phyloP scores from a whole-genome alignment of 805 yeast species.

The Hanseniaspora hatyaiensis region DNA sequence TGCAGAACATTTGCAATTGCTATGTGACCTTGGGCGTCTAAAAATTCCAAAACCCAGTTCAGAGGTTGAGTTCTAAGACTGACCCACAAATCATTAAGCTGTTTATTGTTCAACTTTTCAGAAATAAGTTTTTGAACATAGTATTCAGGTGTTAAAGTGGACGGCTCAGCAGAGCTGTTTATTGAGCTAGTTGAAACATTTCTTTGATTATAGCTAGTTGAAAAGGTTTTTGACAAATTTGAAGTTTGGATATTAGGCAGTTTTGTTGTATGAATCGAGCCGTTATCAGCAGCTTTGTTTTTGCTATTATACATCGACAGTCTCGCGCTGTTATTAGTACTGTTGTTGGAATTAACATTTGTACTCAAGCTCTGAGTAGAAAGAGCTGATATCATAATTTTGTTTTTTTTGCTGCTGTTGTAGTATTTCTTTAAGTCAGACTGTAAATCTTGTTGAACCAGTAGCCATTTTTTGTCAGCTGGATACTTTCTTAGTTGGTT shows the following conservation, averaged over 20 bases:
- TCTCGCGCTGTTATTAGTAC: background rate
- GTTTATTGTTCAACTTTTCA: conserved; percentile 52
- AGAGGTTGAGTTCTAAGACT: conserved; percentile 82
- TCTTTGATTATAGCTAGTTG: conserved; percentile 1
- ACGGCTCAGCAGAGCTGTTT: conserved; percentile 24
- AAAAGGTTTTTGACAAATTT: conserved; percentile 9
- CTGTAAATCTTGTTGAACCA: conserved; percentile 73
- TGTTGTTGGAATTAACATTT: background rate
- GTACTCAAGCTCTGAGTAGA: conserved; percentile 2
- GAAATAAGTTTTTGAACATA: conserved; percentile 67
- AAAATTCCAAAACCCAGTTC: conserved; percentile 68
- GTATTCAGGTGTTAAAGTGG: conserved; percentile 49
- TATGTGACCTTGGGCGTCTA: conserved; percentile 70
- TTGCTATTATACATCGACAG: background rate
- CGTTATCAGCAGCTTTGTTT: background rate
- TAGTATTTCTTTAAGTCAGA: conserved; percentile 55
- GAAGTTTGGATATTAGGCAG: conserved; percentile 2
- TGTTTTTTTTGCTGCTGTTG: conserved; percentile 19
- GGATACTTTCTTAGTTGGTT: conserved; percentile 65
- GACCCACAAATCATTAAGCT: conserved; percentile 77
- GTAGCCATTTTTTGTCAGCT: conserved; percentile 78
- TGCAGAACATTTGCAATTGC: conserved; percentile 59
- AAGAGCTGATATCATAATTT: conserved; percentile 4
- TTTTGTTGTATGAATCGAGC: background rate
- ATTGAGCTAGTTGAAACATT: conserved; percentile 23